A percentile compares a stretch with the other conserved stretches of the same genome.
Evolutionary conservation across 2,329 filamentous ascomycete genomes (phyloP).

Genomic region (Aspergillus brunneoviolaceus): DNA sequence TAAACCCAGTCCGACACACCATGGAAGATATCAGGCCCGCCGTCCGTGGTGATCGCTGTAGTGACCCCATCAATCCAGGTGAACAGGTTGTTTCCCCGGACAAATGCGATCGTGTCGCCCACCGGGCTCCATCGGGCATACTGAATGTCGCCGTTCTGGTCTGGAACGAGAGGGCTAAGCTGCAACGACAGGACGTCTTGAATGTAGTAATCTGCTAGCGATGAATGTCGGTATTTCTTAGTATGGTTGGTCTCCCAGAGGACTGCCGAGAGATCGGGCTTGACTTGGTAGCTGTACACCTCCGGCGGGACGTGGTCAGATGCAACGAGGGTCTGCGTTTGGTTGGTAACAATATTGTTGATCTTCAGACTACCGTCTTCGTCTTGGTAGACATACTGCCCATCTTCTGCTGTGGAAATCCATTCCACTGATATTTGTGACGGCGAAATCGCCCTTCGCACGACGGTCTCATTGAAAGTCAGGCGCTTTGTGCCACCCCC

Average conservation of each 20-base stretch:
- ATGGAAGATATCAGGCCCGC: slow-evolving; percentile 80
- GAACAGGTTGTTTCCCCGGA: slow-evolving; percentile 65
- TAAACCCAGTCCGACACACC: slow-evolving; percentile 96
- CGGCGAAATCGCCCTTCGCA: slow-evolving; percentile 47
- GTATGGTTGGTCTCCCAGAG: slow-evolving; percentile 66
- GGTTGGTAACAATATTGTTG: slow-evolving; percentile 60
- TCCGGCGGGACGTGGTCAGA: slow-evolving; percentile 58
- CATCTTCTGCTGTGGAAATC: slow-evolving; percentile 60
- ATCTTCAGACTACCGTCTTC: slow-evolving; percentile 57
- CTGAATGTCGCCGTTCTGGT: slow-evolving; percentile 65
- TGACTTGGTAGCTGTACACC: slow-evolving; percentile 61
- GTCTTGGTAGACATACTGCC: slow-evolving; percentile 58
- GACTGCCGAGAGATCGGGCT: slow-evolving; percentile 58
- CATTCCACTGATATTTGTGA: slow-evolving; percentile 55
- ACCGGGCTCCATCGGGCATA: slow-evolving; percentile 63
- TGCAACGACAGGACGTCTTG: slow-evolving; percentile 57
- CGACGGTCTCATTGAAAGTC: slow-evolving; percentile 61
- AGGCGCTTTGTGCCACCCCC: slow-evolving; percentile 58
- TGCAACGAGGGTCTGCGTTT: slow-evolving; percentile 58
- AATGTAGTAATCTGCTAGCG: slow-evolving; percentile 66
- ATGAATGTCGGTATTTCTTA: slow-evolving; percentile 68
- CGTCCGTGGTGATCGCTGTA: slow-evolving; percentile 73
- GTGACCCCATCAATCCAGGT: slow-evolving; percentile 56
- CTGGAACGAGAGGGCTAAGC: slow-evolving; percentile 53
- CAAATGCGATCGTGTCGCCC: slow-evolving; percentile 63